phyloP scores from a whole-genome alignment of 208 protist genomes.

The Naegleria gruberi region DNA sequence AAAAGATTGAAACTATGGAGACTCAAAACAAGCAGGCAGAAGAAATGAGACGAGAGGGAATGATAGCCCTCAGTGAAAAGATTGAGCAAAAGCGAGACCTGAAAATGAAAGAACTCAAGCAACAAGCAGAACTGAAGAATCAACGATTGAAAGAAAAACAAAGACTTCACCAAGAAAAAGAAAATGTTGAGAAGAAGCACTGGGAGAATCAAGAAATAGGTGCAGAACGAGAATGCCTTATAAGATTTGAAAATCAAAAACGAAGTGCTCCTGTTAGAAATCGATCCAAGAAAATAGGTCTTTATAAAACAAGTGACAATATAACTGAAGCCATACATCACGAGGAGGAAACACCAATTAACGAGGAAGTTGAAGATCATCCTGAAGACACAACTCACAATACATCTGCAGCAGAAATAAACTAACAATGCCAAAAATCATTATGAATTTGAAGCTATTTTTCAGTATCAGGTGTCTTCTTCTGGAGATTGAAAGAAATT shows the following conservation, averaged over 20 bases:
- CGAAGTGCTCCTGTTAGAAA: neutral
- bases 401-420: too few species aligned
- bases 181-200: conserved; percentile 27
- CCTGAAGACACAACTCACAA: too few species aligned
- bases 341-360: too few species aligned
- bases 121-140: neutral
- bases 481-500: too few species aligned
- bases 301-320: neutral
- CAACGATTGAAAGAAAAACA: conserved; percentile 26
- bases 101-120: conserved; percentile 2
- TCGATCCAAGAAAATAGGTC: neutral
- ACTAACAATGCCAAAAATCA: too few species aligned
- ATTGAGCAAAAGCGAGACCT: conserved; percentile 21
- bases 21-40: neutral
- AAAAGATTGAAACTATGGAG: conserved; percentile 16
- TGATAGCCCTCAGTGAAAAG: neutral
- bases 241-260: neutral
- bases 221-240: neutral
- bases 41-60: neutral
- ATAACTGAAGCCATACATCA: too few species aligned
- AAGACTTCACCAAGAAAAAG: conserved; percentile 30
- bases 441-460: too few species aligned
- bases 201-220: conserved; percentile 13
- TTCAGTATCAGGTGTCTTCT: too few species aligned
- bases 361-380: too few species aligned